phyloP scores from a whole-genome alignment of 257 asterid species.

The Primulina huaijiensis region DNA sequence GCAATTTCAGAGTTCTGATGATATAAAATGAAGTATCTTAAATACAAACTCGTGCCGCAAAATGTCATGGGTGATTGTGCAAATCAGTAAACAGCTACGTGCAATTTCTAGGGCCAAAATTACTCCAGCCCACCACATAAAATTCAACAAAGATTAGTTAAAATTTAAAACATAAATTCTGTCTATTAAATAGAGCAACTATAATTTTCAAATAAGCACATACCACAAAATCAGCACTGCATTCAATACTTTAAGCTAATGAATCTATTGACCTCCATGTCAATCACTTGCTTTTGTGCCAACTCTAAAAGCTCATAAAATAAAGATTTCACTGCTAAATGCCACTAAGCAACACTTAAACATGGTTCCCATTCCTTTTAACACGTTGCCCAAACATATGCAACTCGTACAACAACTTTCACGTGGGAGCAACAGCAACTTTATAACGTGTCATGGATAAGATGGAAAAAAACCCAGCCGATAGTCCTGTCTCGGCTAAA shows the following conservation, averaged over 20 bases:
- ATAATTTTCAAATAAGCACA: too few relatives aligned
- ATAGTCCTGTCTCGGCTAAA: not conserved
- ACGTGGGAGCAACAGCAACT: not conserved
- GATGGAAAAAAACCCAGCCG: not conserved
- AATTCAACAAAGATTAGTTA: not conserved
- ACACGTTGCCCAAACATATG: not conserved
- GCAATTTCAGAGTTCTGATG: not conserved
- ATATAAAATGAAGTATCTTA: not conserved
- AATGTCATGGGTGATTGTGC: not conserved
- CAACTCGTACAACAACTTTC: not conserved
- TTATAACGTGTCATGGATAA: not conserved
- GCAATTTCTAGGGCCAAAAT: not conserved
- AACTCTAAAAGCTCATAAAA: slow-evolving; percentile 1
- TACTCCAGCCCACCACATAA: not conserved
- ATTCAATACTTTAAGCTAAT: too few relatives aligned
- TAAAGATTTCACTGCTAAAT: not conserved
- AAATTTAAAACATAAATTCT: too few relatives aligned
- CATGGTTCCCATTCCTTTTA: not conserved
- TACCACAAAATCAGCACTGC: not conserved
- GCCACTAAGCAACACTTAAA: not conserved
- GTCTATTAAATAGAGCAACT: too few relatives aligned
- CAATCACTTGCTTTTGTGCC: slow-evolving; percentile 1
- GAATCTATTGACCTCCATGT: not conserved
- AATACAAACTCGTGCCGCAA: slow-evolving; percentile 1
- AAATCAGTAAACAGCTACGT: not conserved